Evolutionary conservation across 345 rosid genomes (phyloP).

Genomic region (Hypericum androsaemum): DNA sequence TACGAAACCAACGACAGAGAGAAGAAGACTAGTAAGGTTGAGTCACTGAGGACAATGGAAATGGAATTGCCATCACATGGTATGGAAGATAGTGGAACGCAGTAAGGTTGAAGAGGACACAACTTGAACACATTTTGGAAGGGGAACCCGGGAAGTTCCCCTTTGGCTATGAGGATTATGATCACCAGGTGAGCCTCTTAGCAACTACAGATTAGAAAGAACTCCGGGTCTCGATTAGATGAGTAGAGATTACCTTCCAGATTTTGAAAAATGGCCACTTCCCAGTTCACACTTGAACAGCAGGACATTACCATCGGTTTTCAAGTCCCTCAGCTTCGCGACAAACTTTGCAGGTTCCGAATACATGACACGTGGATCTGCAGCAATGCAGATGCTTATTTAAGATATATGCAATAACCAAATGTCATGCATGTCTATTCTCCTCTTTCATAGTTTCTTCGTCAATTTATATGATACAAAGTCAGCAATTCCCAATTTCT

Average conservation of each 20-base stretch:
- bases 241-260: constrained; percentile 56
- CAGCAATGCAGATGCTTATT: not conserved
- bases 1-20: constrained; percentile 8
- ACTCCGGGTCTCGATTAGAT: not conserved
- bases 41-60: too few species aligned
- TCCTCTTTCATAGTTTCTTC: too few species aligned
- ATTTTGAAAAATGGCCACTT: constrained; percentile 90
- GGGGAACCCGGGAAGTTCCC: too few species aligned
- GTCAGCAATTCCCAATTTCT: too few species aligned
- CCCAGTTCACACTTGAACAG: constrained; percentile 85
- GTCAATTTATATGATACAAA: too few species aligned
- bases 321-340: constrained; percentile 81
- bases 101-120: not conserved
- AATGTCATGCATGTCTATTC: too few species aligned
- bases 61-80: not conserved
- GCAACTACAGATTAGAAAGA: not conserved
- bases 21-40: too few species aligned
- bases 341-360: constrained; percentile 90
- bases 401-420: too few species aligned
- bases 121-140: not conserved
- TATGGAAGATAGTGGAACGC: not conserved
- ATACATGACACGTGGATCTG: constrained; percentile 91
- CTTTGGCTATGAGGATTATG: too few species aligned
- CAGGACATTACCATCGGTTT: constrained; percentile 60
- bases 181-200: too few species aligned